These are phyloP conservation scores for Actinomucor elegans DNA, from an alignment of 371 early-diverging fungal genomes.

Conservation along the genomic window DNA sequence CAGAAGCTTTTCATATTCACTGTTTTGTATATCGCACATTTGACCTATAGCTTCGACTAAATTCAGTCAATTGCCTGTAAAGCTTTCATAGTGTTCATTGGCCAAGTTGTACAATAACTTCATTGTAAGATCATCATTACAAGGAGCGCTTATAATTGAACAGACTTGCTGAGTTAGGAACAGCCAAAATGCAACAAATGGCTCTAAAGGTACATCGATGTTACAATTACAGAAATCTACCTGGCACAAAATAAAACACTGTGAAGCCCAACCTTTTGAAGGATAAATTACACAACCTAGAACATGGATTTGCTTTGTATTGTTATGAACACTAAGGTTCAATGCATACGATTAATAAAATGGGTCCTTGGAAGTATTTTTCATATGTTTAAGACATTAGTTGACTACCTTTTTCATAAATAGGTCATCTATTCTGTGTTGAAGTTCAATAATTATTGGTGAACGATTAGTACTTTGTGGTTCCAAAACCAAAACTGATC, in stretches of 20 bases:
- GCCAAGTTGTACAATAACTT: slow-evolving; percentile 14
- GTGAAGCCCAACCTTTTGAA: slow-evolving; percentile 5
- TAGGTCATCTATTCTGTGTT: background rate
- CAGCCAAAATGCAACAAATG: slow-evolving; percentile 9
- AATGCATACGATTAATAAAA: slow-evolving; percentile 3
- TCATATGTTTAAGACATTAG: background rate
- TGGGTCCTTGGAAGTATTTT: background rate
- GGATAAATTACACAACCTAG: slow-evolving; percentile 2
- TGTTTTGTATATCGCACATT: slow-evolving; percentile 3
- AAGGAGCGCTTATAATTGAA: slow-evolving; percentile 12
- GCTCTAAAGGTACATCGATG: slow-evolving; percentile 3
- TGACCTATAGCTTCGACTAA: slow-evolving; percentile 11
- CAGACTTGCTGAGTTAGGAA: slow-evolving; percentile 5
- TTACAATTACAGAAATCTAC: slow-evolving; percentile 3
- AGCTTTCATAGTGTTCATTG: slow-evolving; percentile 5
- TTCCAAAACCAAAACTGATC: background rate
- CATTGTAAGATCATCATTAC: slow-evolving; percentile 3
- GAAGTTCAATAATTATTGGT: slow-evolving; percentile 2
- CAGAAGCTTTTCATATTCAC: background rate
- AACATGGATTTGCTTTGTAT: slow-evolving; percentile 3
- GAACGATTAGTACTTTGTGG: background rate
- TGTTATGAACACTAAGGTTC: background rate
- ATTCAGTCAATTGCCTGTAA: slow-evolving; percentile 9
- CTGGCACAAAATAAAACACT: slow-evolving; percentile 5
- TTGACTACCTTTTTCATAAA: background rate